A percentile compares a stretch with the other conserved stretches of the same genome.
These are phyloP conservation scores for Fusarium siculi DNA, from an alignment of 2,329 filamentous ascomycete species.

Conservation along the genomic window DNA sequence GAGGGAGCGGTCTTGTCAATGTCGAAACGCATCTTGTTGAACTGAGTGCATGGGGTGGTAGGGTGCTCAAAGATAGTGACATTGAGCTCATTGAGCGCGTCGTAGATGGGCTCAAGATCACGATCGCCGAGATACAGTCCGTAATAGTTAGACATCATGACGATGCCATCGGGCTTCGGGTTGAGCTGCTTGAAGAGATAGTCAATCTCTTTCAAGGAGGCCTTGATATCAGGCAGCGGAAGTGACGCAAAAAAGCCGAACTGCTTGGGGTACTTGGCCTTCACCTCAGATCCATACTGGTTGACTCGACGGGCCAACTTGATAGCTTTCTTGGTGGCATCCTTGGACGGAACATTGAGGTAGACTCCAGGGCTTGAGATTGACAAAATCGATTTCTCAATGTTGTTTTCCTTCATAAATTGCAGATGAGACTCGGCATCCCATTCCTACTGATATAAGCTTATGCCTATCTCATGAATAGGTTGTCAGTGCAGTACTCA, in stretches of 20 bases:
- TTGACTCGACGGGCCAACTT: not conserved
- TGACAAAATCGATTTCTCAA: conserved; percentile 3
- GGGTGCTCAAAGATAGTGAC: conserved; percentile 22
- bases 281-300: not conserved
- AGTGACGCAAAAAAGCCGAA: conserved; percentile 12
- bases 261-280: conserved; percentile 12
- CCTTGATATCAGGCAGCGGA: conserved; percentile 4
- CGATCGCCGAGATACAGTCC: conserved; percentile 9
- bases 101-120: conserved; percentile 7
- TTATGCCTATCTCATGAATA: rapidly evolving
- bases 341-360: conserved; percentile 4
- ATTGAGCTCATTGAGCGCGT: not conserved
- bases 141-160: conserved; percentile 26
- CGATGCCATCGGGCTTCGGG: conserved; percentile 1
- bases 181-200: not conserved
- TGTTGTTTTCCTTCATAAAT: conserved; percentile 17
- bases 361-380: conserved; percentile 17
- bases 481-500: rapidly evolving
- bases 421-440: conserved; percentile 9
- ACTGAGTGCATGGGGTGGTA: conserved; percentile 19
- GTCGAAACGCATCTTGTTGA: not conserved
- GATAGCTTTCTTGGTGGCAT: not conserved
- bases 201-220: conserved; percentile 8
- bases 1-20: not conserved
- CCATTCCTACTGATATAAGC: not conserved